phyloP scores from a whole-genome alignment of 2,329 filamentous ascomycete species.

The Tolypocladium nubicola region DNA sequence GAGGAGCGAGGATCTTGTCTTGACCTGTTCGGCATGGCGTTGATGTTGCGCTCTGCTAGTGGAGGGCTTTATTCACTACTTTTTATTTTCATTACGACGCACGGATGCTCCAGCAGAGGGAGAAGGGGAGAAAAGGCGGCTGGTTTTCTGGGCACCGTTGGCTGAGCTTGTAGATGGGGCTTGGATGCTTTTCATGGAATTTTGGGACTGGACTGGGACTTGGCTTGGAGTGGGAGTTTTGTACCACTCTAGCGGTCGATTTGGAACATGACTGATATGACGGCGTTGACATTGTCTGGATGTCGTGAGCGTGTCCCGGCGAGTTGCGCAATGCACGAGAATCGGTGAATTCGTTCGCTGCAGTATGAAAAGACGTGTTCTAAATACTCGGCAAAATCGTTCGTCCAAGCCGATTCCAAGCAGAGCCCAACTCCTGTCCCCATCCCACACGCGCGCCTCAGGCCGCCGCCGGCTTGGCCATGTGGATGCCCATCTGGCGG shows the following conservation, averaged over 20 bases:
- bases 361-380: not conserved
- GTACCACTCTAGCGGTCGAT: not conserved
- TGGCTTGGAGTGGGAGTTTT: not conserved
- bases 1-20: not conserved
- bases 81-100: not conserved
- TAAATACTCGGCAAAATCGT: not conserved
- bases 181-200: not conserved
- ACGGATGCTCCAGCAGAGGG: not conserved
- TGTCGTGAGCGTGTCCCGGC: too few relatives aligned
- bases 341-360: not conserved
- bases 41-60: not conserved
- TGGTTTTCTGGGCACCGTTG: not conserved
- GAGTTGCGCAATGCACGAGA: too few relatives aligned
- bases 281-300: not conserved
- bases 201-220: not conserved
- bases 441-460: not conserved
- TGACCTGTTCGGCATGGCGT: not conserved
- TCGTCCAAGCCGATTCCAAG: not conserved
- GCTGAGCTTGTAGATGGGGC: not conserved
- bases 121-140: not conserved
- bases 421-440: not conserved
- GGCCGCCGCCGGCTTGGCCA: constrained; percentile 2
- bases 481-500: constrained; percentile 29
- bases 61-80: not conserved
- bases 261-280: not conserved